Percentiles rank a stretch among this genome's conserved stretches.
Evolutionary conservation across 1,284 basidiomycete genomes (phyloP).

Genomic region (Phylloporus sp.): DNA sequence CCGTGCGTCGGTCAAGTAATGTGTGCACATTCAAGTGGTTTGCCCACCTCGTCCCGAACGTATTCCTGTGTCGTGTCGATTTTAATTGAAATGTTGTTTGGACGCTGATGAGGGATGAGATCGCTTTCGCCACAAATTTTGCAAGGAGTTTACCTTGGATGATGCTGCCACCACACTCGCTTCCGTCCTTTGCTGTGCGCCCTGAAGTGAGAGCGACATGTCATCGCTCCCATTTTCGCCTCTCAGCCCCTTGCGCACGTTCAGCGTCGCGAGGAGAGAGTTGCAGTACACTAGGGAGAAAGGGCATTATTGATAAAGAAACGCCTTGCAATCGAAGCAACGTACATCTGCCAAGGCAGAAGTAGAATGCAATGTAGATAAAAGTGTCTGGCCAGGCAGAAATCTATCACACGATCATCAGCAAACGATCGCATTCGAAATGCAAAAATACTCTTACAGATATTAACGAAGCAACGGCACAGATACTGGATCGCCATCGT

Average conservation of each 20-base stretch:
- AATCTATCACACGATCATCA: constrained; percentile 39
- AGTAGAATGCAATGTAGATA: constrained; percentile 62
- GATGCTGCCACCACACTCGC: constrained; percentile 26
- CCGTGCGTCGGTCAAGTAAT: constrained; percentile 8
- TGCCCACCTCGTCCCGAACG: constrained; percentile 39
- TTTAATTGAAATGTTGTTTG: constrained; percentile 45
- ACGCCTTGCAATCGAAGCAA: too few relatives aligned
- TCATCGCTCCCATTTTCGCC: constrained; percentile 35
- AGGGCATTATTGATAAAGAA: too few relatives aligned
- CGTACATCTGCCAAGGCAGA: constrained; percentile 57
- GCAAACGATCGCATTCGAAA: background rate
- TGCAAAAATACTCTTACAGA: constrained; percentile 41
- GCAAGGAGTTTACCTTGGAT: constrained; percentile 23
- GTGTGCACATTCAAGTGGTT: background rate
- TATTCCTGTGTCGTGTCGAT: constrained; percentile 44
- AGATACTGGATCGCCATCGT: constrained; percentile 34
- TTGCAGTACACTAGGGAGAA: too few relatives aligned
- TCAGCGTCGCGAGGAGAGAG: constrained; percentile 59
- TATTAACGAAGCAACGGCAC: constrained; percentile 54
- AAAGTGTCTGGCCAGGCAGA: constrained; percentile 51
- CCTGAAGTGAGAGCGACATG: constrained; percentile 44
- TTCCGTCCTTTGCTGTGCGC: constrained; percentile 37
- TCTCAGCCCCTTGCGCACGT: constrained; percentile 53
- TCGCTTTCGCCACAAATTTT: background rate
- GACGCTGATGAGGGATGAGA: constrained; percentile 29